phyloP scores from a whole-genome alignment of 1,284 basidiomycete species.

The Pholiota adiposa region DNA sequence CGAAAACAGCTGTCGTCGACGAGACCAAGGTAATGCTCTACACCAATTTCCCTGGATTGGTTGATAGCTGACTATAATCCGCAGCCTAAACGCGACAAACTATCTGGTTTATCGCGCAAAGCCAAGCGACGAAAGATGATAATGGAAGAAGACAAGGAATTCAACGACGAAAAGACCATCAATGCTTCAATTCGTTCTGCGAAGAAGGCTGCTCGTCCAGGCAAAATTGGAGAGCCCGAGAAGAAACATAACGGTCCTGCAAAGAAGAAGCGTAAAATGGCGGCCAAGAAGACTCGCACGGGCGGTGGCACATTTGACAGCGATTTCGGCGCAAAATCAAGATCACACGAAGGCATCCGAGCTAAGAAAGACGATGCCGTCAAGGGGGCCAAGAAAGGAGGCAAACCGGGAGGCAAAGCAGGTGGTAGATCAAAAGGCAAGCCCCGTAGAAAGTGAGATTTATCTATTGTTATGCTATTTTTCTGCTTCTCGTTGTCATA shows the following conservation, averaged over 20 bases:
- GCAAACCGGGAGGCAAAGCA: constrained; percentile 27
- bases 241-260: constrained; percentile 12
- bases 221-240: constrained; percentile 33
- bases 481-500: not conserved
- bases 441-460: constrained; percentile 9
- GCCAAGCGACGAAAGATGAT: constrained; percentile 87
- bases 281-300: constrained; percentile 27
- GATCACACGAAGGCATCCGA: constrained; percentile 31
- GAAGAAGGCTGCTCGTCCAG: constrained; percentile 69
- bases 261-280: constrained; percentile 38
- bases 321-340: constrained; percentile 26
- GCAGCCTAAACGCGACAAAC: constrained; percentile 82
- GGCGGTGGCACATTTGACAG: constrained; percentile 26
- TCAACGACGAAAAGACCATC: constrained; percentile 57
- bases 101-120: constrained; percentile 82
- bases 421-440: constrained; percentile 16
- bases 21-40: constrained; percentile 45
- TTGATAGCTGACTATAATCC: constrained; percentile 7
- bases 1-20: constrained; percentile 26
- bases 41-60: not conserved
- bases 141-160: constrained; percentile 75
- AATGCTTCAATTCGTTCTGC: constrained; percentile 82
- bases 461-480: not conserved
- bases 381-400: constrained; percentile 55
- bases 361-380: constrained; percentile 53